Conservation (phyloP, 805 yeast genomes). For the Yarrowia sp. region DNA sequence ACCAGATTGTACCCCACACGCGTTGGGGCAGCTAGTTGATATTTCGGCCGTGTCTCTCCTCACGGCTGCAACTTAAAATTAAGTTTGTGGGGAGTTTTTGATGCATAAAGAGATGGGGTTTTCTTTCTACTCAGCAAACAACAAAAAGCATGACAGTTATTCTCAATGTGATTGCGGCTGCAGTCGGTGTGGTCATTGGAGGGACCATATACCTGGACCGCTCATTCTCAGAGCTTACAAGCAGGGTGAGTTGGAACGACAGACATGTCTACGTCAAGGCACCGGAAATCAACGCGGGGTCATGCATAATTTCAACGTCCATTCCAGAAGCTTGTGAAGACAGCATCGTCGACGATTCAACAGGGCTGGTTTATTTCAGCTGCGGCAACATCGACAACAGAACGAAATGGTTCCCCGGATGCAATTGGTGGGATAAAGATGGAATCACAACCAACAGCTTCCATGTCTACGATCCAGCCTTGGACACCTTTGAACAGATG, state of each 20-base stretch:
- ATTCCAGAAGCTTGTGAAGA: neutral
- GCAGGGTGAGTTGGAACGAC: constrained; percentile 2
- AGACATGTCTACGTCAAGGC: neutral
- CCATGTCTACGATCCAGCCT: neutral
- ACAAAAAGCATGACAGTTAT: neutral
- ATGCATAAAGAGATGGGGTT: neutral
- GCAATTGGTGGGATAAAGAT: constrained; percentile 14
- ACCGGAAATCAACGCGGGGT: neutral
- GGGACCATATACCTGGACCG: constrained; percentile 3
- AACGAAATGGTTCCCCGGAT: constrained; percentile 13
- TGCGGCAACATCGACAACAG: neutral
- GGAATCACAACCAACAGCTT: neutral
- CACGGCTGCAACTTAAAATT: too few species aligned
- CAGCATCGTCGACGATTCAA: neutral
- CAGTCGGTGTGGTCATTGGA: neutral
- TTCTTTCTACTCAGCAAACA: neutral
- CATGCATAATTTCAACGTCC: neutral
- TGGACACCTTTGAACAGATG: neutral
- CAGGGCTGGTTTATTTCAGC: constrained; percentile 1
- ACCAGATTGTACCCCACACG: too few species aligned
- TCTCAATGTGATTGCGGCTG: neutral
- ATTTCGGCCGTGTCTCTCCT: too few species aligned
- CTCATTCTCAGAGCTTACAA: constrained; percentile 1
- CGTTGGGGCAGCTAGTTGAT: too few species aligned
- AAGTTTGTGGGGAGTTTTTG: neutral